These are phyloP conservation scores for Phylloporus rhodoxanthus DNA, from an alignment of 768 basidiomycete species.

Conservation along the genomic window DNA sequence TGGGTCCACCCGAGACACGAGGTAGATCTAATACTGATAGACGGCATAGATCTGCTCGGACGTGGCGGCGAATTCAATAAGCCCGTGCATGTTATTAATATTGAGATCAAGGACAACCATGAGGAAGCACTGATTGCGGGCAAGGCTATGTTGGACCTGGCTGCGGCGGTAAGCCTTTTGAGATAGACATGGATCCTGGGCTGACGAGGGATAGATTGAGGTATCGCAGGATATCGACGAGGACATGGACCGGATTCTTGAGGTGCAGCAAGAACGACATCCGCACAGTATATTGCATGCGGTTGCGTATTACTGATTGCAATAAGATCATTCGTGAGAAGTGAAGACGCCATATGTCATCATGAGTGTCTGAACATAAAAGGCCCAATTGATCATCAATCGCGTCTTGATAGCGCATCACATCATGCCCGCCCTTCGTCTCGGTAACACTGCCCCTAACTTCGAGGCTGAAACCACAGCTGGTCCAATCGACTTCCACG, in stretches of 20 bases:
- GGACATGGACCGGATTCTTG: slow-evolving; percentile 83
- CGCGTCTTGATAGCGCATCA: slow-evolving; percentile 6
- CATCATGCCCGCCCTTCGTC: slow-evolving; percentile 54
- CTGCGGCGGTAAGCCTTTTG: slow-evolving; percentile 63
- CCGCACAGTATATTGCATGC: slow-evolving; percentile 90
- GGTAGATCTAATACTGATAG: slow-evolving; percentile 9
- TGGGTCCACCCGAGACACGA: slow-evolving; percentile 34
- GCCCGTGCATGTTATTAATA: slow-evolving; percentile 93
- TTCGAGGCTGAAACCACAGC: slow-evolving; percentile 86
- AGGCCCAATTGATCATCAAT: slow-evolving; percentile 1
- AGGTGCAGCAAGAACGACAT: slow-evolving; percentile 79
- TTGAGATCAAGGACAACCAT: slow-evolving; percentile 98
- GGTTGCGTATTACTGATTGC: slow-evolving; percentile 75
- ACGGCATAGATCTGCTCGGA: slow-evolving; percentile 63
- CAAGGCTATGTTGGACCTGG: slow-evolving; percentile 88
- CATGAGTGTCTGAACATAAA: slow-evolving; percentile 16
- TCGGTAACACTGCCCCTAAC: slow-evolving; percentile 86
- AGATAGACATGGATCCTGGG: background rate
- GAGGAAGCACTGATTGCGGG: slow-evolving; percentile 97
- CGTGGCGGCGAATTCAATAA: slow-evolving; percentile 90
- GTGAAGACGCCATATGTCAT: slow-evolving; percentile 48
- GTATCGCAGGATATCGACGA: slow-evolving; percentile 80
- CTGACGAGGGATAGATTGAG: slow-evolving; percentile 62
- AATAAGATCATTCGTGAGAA: slow-evolving; percentile 49
- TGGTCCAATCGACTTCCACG: slow-evolving; percentile 87